These are phyloP conservation scores for Aureobasidium uvarum DNA, from an alignment of 2,329 filamentous ascomycete species.

Conservation along the genomic window DNA sequence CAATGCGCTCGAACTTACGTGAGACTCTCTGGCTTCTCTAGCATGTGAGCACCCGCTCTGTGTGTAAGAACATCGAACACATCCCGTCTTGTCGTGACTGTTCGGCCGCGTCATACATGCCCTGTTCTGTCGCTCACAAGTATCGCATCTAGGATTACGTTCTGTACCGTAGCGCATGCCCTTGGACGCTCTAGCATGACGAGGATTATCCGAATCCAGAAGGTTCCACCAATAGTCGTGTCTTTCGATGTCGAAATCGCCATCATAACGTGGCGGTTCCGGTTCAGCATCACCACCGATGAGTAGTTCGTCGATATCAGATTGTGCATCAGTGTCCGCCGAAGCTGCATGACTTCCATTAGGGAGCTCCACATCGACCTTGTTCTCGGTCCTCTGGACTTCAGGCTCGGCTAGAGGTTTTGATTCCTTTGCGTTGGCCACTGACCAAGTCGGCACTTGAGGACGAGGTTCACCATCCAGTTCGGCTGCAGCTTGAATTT, in stretches of 20 bases:
- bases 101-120: conserved; percentile 21
- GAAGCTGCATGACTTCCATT: conserved; percentile 7
- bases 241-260: conserved; percentile 23
- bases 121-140: conserved; percentile 20
- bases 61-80: conserved; percentile 24
- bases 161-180: conserved; percentile 22
- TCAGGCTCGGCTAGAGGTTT: background rate
- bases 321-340: conserved; percentile 15
- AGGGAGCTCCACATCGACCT: background rate
- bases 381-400: background rate
- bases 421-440: conserved; percentile 19
- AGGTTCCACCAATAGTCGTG: conserved; percentile 27
- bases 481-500: background rate
- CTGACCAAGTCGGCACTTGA: conserved; percentile 17
- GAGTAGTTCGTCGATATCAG: conserved; percentile 18
- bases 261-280: conserved; percentile 21
- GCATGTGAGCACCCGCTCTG: conserved; percentile 24
- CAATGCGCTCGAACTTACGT: background rate
- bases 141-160: conserved; percentile 22
- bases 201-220: conserved; percentile 17
- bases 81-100: conserved; percentile 25
- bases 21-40: conserved; percentile 24
- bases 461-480: conserved; percentile 1
- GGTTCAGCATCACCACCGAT: conserved; percentile 19
- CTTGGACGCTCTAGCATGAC: conserved; percentile 21